These are phyloP conservation scores for Leptographium wingfieldii DNA, from an alignment of 2,329 filamentous ascomycete species.

Conservation along the genomic window DNA sequence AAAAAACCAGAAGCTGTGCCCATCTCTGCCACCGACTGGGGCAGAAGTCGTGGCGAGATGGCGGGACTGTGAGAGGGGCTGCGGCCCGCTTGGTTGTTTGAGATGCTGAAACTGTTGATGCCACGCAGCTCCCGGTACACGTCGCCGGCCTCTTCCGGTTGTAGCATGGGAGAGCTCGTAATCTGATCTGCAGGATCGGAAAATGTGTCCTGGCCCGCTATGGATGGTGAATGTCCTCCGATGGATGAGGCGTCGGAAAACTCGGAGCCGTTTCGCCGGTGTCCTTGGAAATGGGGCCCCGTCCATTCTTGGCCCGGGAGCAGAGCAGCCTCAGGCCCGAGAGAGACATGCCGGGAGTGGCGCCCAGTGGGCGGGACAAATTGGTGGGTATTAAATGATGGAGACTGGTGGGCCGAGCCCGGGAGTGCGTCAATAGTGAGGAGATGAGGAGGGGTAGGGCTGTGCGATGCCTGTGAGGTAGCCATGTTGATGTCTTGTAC, in stretches of 20 bases:
- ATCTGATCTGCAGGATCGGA: constrained; percentile 63
- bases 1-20: constrained; percentile 31
- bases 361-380: constrained; percentile 33
- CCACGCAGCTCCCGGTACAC: constrained; percentile 68
- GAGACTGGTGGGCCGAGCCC: constrained; percentile 40
- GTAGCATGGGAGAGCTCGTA: constrained; percentile 64
- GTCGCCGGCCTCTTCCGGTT: constrained; percentile 50
- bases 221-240: constrained; percentile 63
- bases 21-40: constrained; percentile 35
- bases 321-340: constrained; percentile 45
- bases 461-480: constrained; percentile 42
- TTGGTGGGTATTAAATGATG: constrained; percentile 42
- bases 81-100: constrained; percentile 51
- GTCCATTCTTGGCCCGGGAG: constrained; percentile 44
- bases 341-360: constrained; percentile 44
- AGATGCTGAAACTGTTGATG: constrained; percentile 70
- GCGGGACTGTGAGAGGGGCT: constrained; percentile 68
- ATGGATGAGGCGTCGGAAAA: constrained; percentile 83
- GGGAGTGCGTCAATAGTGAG: constrained; percentile 32
- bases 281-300: constrained; percentile 55
- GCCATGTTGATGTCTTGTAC: constrained; percentile 40
- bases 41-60: constrained; percentile 48
- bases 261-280: constrained; percentile 78
- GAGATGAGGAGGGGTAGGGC: constrained; percentile 40
- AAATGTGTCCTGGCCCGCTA: constrained; percentile 67